Evolutionary conservation across 345 rosid species (phyloP), one percentile per base, ranked within the genome.

Genomic region (Salix koriyanagi): DNA sequence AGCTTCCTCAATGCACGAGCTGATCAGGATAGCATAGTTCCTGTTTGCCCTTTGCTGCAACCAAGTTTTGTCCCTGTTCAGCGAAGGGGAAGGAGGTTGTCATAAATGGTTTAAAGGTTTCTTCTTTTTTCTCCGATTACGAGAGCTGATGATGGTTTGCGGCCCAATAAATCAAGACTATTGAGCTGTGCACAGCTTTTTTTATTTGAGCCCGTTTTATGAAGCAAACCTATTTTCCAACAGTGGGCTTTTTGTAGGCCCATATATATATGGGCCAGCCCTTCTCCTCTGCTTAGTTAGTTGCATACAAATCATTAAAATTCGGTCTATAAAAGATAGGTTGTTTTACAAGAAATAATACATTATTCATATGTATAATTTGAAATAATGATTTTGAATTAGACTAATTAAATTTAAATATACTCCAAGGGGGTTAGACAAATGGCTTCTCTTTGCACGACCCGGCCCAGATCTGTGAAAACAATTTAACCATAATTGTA

Each of bases 1-100:
- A 77, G 58, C 60, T 50, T 65, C 66, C 72, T 48, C 71, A 37
- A 76, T 19, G 66, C 11, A 15, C 76, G 67, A 39, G 18, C 52
- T 1, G 67, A 65, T 23, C 42, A 71, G 44, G 70, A 61, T 58
- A 61, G 2, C 69, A 67, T 75, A 32, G 16, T 62, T 21, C 62
- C 62, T 52, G 60, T 25, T 54, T 54, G 25, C 60, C 60, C 12
- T 54, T 21, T 19, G 2, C 60, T 9, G 64, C 64, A 58, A 23
- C 64, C 64, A 23, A 58, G 64, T 58, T 10, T 23, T 58, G 64
- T n/a, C 64, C 64, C 64, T 10, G 64, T 23, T 1, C 23, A 23
- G 28, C 23, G 28, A n/a, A 11, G 26, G 64, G 28, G 12, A 1
- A 23, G 4, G 26, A 58, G 6, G 64, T 3, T 58, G 64, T 23